A percentile compares a stretch with the other conserved stretches of the same genome.
These are phyloP conservation scores for Fusarium sp. DNA, from an alignment of 2,329 filamentous ascomycete species.

Conservation along the genomic window DNA sequence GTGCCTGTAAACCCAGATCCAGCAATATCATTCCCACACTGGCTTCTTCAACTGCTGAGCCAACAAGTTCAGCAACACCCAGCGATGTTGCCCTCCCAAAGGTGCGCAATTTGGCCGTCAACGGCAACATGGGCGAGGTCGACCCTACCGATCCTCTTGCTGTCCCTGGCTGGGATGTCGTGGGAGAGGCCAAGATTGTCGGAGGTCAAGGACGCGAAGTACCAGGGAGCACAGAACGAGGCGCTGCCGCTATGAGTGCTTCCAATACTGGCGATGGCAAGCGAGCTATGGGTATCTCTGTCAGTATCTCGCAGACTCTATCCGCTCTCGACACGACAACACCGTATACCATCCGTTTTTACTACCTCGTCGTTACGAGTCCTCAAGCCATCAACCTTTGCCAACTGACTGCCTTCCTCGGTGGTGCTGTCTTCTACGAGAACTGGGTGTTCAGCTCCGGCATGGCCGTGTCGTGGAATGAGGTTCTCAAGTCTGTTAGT, in stretches of 20 bases:
- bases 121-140: constrained; percentile 20
- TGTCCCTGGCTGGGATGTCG: constrained; percentile 5
- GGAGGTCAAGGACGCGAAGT: constrained; percentile 10
- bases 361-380: constrained; percentile 8
- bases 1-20: constrained; percentile 12
- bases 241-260: constrained; percentile 18
- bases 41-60: background rate
- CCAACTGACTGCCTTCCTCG: background rate
- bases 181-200: constrained; percentile 8
- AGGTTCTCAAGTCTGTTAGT: background rate
- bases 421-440: background rate
- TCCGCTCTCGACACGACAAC: background rate
- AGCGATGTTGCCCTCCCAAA: background rate
- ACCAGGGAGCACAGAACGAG: background rate
- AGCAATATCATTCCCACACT: constrained; percentile 1
- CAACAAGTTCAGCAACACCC: background rate
- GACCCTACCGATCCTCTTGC: background rate
- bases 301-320: constrained; percentile 16
- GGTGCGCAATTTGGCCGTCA: constrained; percentile 8
- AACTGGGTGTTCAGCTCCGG: constrained; percentile 1
- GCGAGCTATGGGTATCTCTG: constrained; percentile 2
- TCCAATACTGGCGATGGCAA: background rate
- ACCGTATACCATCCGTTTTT: constrained; percentile 18
- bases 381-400: constrained; percentile 2
- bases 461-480: background rate